Evolutionary conservation across 148 eudicot species (phyloP), one percentile per base, ranked within the genome.

Genomic region (Vaccinium darrowii): DNA sequence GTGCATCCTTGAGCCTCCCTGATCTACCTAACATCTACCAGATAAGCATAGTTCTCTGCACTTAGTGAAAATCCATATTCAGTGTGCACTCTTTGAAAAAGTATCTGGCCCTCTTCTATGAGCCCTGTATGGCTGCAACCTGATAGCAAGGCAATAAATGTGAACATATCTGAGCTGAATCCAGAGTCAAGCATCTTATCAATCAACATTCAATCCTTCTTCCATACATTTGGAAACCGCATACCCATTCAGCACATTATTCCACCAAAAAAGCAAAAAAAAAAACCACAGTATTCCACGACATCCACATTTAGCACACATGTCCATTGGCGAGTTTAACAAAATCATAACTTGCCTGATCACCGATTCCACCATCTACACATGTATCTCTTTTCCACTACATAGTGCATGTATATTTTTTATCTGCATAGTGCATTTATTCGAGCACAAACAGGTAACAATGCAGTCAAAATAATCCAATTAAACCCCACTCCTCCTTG

Each of bases 41-140:
- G 83, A 84, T 91, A 89, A 81, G 90, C 91, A 82, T 91, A 91
- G 79, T 89, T 90, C 89, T 91, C 92, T 72, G 88, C 36, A 60
- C 39, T 81, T 67, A 88, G 90, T 5, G 84, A 72, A 1, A 88
- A 63, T 5, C 87, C 87, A 83, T 86, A 89, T n/a, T 87, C 84
- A 7, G 57, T 9, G 16, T 14, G 57, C 92, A 91, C 87, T 72
- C 82, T 82, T 43, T 88, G 82, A 79, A 90, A 90, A 43, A 88
- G 63, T 30, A 7, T 54, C 54, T n/a, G 77, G 15, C 91, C 91
- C 56, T 87, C 90, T 15, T 58, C 25, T 43, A 65, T 74, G 54
- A 86, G 87, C 54, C 89, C 82, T 1, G 76, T 71, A 81, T 88
- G 89, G 79, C 90, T 90, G 78, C 87, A 88, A 63, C 90, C 90